A percentile compares a stretch with the other conserved stretches of the same genome.
These are phyloP conservation scores for Allantophomopsis cytisporea DNA, from an alignment of 2,329 filamentous ascomycete species.

Conservation along the genomic window DNA sequence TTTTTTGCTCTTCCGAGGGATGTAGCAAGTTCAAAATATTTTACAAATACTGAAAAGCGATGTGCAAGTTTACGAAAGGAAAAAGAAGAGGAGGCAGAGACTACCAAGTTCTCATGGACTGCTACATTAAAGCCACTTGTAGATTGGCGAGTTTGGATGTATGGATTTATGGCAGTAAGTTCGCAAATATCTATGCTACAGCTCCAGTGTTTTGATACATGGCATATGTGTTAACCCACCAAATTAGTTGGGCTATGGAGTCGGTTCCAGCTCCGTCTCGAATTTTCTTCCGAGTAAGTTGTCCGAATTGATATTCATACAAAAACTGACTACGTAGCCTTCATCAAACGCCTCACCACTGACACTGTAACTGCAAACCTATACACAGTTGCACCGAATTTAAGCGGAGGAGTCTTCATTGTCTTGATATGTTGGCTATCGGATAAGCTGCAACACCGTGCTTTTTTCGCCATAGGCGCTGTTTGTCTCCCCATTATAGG, in stretches of 20 bases:
- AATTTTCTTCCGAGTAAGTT: slow-evolving; percentile 1
- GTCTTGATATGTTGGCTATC: background rate
- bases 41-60: background rate
- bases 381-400: slow-evolving; percentile 1
- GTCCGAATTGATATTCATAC: background rate
- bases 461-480: background rate
- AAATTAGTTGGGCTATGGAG: slow-evolving; percentile 1
- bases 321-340: background rate
- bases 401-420: background rate
- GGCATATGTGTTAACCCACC: too few relatives aligned
- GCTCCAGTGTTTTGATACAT: too few relatives aligned
- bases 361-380: slow-evolving; percentile 1
- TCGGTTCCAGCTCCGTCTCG: background rate
- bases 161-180: background rate
- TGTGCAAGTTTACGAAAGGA: background rate
- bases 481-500: background rate
- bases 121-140: background rate
- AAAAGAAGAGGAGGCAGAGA: background rate
- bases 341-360: slow-evolving; percentile 1
- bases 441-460: background rate
- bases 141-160: slow-evolving; percentile 1
- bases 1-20: slow-evolving; percentile 5
- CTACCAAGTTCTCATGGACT: slow-evolving; percentile 1
- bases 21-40: background rate
- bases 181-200: too few relatives aligned